Percentiles rank a stretch among this genome's conserved stretches.
phyloP scores from a whole-genome alignment of 208 protist genomes.

The Leishmania mexicana region DNA sequence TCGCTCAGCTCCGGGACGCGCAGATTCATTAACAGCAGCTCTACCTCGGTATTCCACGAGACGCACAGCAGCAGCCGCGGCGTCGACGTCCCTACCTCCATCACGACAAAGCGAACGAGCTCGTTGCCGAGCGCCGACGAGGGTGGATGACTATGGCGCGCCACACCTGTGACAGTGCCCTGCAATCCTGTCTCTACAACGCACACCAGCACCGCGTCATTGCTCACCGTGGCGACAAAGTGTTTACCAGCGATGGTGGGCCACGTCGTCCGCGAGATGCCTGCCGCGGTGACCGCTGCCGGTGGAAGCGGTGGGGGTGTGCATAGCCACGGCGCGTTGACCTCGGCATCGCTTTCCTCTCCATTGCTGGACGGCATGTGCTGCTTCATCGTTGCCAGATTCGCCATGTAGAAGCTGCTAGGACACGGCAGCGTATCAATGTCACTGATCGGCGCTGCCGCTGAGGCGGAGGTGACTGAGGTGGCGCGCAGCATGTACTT shows the following conservation, averaged over 20 bases:
- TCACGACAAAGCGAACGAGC: conserved; percentile 51
- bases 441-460: conserved; percentile 36
- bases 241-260: conserved; percentile 35
- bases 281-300: conserved; percentile 9
- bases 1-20: conserved; percentile 11
- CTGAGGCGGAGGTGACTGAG: conserved; percentile 26
- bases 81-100: conserved; percentile 23
- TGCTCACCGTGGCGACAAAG: conserved; percentile 50
- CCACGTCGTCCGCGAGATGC: conserved; percentile 23
- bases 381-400: conserved; percentile 13
- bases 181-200: conserved; percentile 42
- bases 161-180: conserved; percentile 23
- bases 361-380: conserved; percentile 5
- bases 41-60: conserved; percentile 56
- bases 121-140: conserved; percentile 33
- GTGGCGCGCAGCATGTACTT: conserved; percentile 48
- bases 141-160: conserved; percentile 37
- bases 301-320: conserved; percentile 16
- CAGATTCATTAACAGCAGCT: conserved; percentile 52
- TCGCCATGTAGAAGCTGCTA: conserved; percentile 28
- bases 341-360: background rate
- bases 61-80: conserved; percentile 51
- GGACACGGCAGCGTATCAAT: conserved; percentile 39
- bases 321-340: conserved; percentile 21
- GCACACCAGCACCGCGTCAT: conserved; percentile 50